These are phyloP conservation scores for Microcera coccophila DNA, from an alignment of 2,329 filamentous ascomycete species.

Conservation along the genomic window DNA sequence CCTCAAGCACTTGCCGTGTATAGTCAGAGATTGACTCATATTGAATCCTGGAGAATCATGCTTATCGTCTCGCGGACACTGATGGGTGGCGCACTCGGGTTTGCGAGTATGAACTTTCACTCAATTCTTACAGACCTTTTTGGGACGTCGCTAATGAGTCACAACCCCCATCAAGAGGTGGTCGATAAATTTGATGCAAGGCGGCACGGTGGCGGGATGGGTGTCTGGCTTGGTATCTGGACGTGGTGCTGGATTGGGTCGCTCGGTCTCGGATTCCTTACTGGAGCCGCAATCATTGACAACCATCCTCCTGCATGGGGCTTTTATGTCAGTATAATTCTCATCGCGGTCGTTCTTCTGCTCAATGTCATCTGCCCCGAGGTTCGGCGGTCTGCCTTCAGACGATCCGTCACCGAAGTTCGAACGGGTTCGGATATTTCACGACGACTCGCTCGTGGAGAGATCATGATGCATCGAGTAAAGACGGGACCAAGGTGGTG, in stretches of 20 bases:
- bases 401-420: conserved; percentile 64
- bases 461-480: conserved; percentile 71
- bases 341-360: conserved; percentile 61
- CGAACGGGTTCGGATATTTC: conserved; percentile 50
- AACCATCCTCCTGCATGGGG: conserved; percentile 64
- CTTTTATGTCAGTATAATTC: conserved; percentile 68
- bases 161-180: conserved; percentile 67
- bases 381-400: conserved; percentile 64
- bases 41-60: conserved; percentile 53
- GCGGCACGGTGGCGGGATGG: conserved; percentile 72
- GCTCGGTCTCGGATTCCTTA: conserved; percentile 65
- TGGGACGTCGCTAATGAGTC: conserved; percentile 69
- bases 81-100: conserved; percentile 67
- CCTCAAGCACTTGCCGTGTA: conserved; percentile 68
- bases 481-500: conserved; percentile 71
- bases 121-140: conserved; percentile 70
- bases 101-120: conserved; percentile 74
- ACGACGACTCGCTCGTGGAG: conserved; percentile 62
- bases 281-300: conserved; percentile 68
- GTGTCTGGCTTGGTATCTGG: conserved; percentile 76
- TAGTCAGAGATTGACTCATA: conserved; percentile 52
- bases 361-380: conserved; percentile 71
- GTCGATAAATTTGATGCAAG: conserved; percentile 65
- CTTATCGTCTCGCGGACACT: conserved; percentile 61
- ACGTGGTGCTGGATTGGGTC: conserved; percentile 74